Evolutionary conservation across 371 early-diverging fungal species (phyloP), one percentile per base, ranked within the genome.

Genomic region (Quaeritorhiza haematococci): DNA sequence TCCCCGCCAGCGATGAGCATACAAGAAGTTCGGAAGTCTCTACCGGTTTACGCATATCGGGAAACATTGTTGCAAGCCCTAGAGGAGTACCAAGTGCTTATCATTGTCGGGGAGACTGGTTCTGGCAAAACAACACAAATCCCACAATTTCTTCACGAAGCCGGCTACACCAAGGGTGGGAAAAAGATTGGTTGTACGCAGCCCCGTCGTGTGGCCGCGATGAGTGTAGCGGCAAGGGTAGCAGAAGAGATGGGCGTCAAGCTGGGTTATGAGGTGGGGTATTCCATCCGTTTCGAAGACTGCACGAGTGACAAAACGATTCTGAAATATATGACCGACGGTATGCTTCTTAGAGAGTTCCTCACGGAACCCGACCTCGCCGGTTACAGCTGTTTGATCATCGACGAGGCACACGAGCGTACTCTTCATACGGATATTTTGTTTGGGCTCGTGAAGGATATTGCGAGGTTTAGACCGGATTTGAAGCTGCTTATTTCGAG

Each of bases 391-490:
- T 89, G 88, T 56, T 74, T 98, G 59, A 96, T 99, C 71, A 94
- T 99, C 53, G 99, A 99, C 72, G 99, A 98, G 71, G 98, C 98
- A 17, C 99, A 99, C 81, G 99, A 99, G 73, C 84, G 99, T 59
- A 98, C 96, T 10, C 73, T 97, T 49, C 95, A 97, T 56, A 98
- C 99, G 0, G 99, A 99, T 70, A 88, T 99, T 44, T 64, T 99
- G 53, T 90, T 99, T 76, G 96, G 95, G 2, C 79, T 99, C 28
- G 86, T 99, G 59, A 98, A 96, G 73, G 96, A 96, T 80, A 92
- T 96, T 71, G 87, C 92, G 10, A 83, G 96, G 27, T 90, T 92
- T 68, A 76, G 98, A 41, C 90, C 91, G 6, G 96, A 97, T 58
- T 74, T 98, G 21, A 94, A 91, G 65, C 74, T 98, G 3, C 70